These are phyloP conservation scores for Paramecium biaurelia DNA, from an alignment of 73 alveolate genomes.

Conservation along the genomic window DNA sequence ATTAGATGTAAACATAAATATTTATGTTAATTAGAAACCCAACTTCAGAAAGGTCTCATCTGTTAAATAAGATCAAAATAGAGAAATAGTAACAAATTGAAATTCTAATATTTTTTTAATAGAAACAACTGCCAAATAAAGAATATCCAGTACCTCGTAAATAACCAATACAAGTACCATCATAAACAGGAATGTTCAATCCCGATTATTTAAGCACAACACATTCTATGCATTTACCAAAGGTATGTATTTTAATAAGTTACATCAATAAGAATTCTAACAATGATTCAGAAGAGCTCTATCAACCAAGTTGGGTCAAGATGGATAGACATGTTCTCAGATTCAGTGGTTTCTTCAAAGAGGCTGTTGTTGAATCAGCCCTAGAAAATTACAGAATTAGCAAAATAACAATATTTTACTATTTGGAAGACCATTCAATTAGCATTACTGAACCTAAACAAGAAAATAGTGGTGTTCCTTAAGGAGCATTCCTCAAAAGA, in stretches of 20 bases:
- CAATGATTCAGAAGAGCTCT: conserved; percentile 79
- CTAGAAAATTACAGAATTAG: conserved; percentile 89
- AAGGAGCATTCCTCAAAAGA: conserved; percentile 90
- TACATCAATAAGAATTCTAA: conserved; percentile 6
- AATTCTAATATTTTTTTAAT: neutral
- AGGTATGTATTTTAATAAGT: neutral
- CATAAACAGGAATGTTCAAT: conserved; percentile 67
- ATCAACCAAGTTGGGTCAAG: conserved; percentile 92
- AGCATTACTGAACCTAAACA: conserved; percentile 84
- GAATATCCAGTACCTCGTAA: conserved; percentile 71
- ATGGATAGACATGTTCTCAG: conserved; percentile 91
- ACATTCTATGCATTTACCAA: conserved; percentile 68
- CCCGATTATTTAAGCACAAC: conserved; percentile 70
- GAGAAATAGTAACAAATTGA: conserved; percentile 58
- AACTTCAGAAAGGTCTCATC: conserved; percentile 67
- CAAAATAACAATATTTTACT: conserved; percentile 77
- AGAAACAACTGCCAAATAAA: conserved; percentile 63
- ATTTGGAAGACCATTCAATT: conserved; percentile 89
- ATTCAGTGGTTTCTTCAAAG: conserved; percentile 91
- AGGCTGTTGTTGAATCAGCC: conserved; percentile 90
- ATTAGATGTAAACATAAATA: conserved; percentile 60
- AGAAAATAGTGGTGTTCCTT: conserved; percentile 91
- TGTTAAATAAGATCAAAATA: conserved; percentile 69
- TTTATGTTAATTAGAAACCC: conserved; percentile 63
- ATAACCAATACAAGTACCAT: conserved; percentile 60